These are phyloP conservation scores for Eimeria necatrix DNA, from an alignment of 169 alveolate genomes.

Conservation along the genomic window DNA sequence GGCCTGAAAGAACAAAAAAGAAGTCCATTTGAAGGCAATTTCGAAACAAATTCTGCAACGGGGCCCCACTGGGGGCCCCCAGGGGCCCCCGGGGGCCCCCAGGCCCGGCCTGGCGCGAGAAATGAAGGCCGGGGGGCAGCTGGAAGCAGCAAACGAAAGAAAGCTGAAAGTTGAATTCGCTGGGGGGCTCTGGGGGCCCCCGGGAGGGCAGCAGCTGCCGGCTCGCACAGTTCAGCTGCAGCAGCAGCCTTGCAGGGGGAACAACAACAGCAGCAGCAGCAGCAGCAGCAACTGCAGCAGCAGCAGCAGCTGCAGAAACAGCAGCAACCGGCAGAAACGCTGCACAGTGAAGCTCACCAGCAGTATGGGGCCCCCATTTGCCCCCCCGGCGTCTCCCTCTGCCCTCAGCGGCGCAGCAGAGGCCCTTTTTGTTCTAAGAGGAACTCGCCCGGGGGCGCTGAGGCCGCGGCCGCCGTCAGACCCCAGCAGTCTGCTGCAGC, in stretches of 20 bases:
- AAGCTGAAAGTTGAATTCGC: neutral
- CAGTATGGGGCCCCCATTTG: neutral
- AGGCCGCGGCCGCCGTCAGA: neutral
- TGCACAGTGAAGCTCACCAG: neutral
- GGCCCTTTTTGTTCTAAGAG: neutral
- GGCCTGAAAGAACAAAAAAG: neutral
- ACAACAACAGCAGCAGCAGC: no score
- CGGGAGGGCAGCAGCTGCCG: no score
- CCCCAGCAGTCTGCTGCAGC: neutral
- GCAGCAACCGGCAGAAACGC: neutral
- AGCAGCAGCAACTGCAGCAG: no score
- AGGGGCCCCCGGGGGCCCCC: no score
- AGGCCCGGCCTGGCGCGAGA: no score
- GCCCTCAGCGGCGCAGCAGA: neutral
- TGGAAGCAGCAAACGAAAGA: no score
- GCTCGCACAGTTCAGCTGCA: no score
- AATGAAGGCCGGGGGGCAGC: no score
- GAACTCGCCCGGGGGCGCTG: neutral
- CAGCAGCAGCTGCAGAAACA: neutral
- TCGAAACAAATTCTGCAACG: neutral
- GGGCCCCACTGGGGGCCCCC: no score
- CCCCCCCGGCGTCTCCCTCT: conserved; percentile 13
- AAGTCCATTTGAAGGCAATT: neutral
- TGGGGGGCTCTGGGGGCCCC: neutral
- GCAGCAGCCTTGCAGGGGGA: no score